These are phyloP conservation scores for Pezicula neosporulosa DNA, from an alignment of 2,329 filamentous ascomycete genomes.

Conservation along the genomic window DNA sequence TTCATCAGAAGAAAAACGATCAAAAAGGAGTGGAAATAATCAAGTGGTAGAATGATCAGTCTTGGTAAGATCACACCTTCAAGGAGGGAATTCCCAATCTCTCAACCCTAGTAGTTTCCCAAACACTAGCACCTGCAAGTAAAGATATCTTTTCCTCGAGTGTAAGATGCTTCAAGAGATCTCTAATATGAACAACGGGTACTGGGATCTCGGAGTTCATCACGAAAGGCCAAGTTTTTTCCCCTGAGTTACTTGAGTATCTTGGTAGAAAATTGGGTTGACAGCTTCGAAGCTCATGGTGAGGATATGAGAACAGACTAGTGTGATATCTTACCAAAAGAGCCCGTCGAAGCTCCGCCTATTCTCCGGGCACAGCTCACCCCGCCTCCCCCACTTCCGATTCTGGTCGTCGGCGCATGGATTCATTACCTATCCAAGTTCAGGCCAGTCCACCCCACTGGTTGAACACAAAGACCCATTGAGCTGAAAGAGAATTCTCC, in stretches of 20 bases:
- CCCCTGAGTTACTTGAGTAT: too few relatives aligned
- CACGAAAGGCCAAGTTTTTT: too few relatives aligned
- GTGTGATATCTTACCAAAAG: not conserved
- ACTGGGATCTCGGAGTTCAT: too few relatives aligned
- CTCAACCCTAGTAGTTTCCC: slow-evolving; percentile 22
- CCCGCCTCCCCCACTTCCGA: not conserved
- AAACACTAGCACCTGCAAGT: slow-evolving; percentile 24
- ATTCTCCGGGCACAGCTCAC: not conserved
- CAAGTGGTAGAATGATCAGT: not conserved
- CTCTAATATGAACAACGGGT: not conserved
- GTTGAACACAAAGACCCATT: not conserved
- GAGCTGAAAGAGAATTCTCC: not conserved
- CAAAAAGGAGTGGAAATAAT: not conserved
- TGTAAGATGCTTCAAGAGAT: slow-evolving; percentile 19
- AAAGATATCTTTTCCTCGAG: slow-evolving; percentile 29
- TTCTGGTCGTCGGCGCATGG: too few relatives aligned
- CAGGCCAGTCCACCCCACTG: not conserved
- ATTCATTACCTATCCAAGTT: not conserved
- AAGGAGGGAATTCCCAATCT: slow-evolving; percentile 24
- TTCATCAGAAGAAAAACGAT: not conserved
- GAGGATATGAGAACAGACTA: not conserved
- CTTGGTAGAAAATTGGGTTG: too few relatives aligned
- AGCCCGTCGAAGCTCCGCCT: not conserved
- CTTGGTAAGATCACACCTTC: slow-evolving; percentile 17
- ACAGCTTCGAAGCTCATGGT: too few relatives aligned